Conservation (phyloP, 495 filamentous ascomycete species). For the Lophiostoma macrostomum region DNA sequence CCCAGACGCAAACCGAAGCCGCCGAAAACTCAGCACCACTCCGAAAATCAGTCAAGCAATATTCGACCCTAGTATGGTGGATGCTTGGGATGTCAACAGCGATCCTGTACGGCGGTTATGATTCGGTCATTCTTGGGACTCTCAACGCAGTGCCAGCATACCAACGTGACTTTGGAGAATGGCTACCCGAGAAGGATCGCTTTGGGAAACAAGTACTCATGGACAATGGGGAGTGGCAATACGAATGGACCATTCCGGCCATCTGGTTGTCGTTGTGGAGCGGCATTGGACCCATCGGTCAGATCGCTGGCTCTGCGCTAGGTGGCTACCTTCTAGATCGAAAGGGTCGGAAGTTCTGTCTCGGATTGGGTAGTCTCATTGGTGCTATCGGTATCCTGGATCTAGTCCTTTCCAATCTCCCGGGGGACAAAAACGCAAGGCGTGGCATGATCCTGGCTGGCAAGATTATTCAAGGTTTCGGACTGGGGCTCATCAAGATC, state of each 20-base stretch:
- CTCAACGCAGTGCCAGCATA: neutral
- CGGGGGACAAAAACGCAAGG: neutral
- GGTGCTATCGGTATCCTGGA: neutral
- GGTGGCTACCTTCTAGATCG: conserved; percentile 12
- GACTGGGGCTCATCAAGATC: conserved; percentile 18
- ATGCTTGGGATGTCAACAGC: conserved; percentile 4
- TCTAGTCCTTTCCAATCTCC: conserved; percentile 12
- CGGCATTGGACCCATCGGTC: conserved; percentile 11
- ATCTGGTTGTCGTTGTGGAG: conserved; percentile 15
- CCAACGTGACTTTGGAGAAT: conserved; percentile 8
- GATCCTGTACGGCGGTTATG: conserved; percentile 8
- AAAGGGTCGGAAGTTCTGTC: conserved; percentile 9
- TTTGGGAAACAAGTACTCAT: too few relatives aligned
- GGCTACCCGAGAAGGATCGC: neutral
- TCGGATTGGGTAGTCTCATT: conserved; percentile 9
- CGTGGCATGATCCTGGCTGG: conserved; percentile 12
- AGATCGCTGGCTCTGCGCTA: neutral
- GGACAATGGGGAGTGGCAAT: neutral
- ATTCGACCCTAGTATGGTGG: conserved; percentile 6
- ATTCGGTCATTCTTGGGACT: conserved; percentile 4
- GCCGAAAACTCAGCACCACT: conserved; percentile 8
- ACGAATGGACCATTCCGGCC: conserved; percentile 15
- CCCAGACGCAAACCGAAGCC: too few relatives aligned
- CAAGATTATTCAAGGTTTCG: conserved; percentile 16
- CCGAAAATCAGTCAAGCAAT: conserved; percentile 2